A percentile compares a stretch with the other conserved stretches of the same genome.
phyloP scores from a whole-genome alignment of 148 eudicot genomes.

The Camellia sinensis region DNA sequence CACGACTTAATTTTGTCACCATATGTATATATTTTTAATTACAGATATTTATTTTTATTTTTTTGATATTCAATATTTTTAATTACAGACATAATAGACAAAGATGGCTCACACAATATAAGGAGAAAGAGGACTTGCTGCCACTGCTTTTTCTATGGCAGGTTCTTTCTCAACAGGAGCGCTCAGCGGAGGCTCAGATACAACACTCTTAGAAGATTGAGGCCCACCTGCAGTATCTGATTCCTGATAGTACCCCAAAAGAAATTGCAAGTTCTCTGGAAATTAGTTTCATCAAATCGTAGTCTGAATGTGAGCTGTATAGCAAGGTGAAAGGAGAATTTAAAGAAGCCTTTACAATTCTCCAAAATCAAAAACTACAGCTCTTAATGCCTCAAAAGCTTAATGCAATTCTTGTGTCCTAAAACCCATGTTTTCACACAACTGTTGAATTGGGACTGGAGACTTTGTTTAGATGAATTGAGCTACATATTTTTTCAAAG shows the following conservation, averaged over 20 bases:
- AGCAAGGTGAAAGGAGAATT: neutral
- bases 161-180: slow-evolving; percentile 33
- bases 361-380: neutral
- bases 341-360: neutral
- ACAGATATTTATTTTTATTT: neutral
- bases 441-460: neutral
- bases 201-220: slow-evolving; percentile 23
- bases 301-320: neutral
- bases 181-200: slow-evolving; percentile 26
- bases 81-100: neutral
- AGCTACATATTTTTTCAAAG: neutral
- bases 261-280: neutral
- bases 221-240: slow-evolving; percentile 23
- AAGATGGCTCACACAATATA: slow-evolving; percentile 55
- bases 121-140: slow-evolving; percentile 60
- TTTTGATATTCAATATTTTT: neutral
- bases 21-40: slow-evolving; percentile 1
- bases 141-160: slow-evolving; percentile 24
- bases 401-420: neutral
- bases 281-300: neutral
- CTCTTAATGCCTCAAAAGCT: neutral
- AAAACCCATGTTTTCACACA: neutral
- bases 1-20: neutral
- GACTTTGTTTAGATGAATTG: neutral
- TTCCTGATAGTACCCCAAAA: slow-evolving; percentile 30